These are phyloP conservation scores for Coemansia reversa DNA, from an alignment of 192 early-diverging fungal genomes.

Conservation along the genomic window DNA sequence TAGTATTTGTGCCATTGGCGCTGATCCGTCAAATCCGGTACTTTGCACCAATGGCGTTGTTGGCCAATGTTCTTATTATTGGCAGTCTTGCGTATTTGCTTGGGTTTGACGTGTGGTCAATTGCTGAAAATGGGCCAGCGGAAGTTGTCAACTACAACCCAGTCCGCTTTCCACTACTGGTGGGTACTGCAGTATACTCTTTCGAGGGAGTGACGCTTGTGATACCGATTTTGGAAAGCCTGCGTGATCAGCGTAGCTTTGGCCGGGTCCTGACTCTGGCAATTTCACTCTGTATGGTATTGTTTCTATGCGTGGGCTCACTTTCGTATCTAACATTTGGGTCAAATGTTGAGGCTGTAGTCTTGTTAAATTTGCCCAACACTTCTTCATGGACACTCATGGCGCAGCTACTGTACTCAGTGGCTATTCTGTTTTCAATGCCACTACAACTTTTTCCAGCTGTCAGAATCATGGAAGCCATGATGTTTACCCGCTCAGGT, in stretches of 20 bases:
- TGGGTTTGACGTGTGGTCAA: slow-evolving; percentile 68
- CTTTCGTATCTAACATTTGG: slow-evolving; percentile 90
- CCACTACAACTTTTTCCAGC: slow-evolving; percentile 92
- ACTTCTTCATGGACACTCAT: slow-evolving; percentile 63
- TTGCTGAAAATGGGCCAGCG: slow-evolving; percentile 55
- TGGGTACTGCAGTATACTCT: slow-evolving; percentile 94
- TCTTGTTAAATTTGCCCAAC: slow-evolving; percentile 85
- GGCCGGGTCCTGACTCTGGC: slow-evolving; percentile 73
- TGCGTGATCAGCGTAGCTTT: slow-evolving; percentile 87
- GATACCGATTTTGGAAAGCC: slow-evolving; percentile 70
- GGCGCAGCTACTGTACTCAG: slow-evolving; percentile 82
- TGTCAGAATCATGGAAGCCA: slow-evolving; percentile 89
- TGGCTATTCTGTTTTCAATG: slow-evolving; percentile 94
- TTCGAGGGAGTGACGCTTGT: slow-evolving; percentile 89
- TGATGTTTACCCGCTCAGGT: slow-evolving; percentile 78
- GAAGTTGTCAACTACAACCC: slow-evolving; percentile 76
- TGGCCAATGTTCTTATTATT: slow-evolving; percentile 92
- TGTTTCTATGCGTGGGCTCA: slow-evolving; percentile 83
- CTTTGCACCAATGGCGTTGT: slow-evolving; percentile 81
- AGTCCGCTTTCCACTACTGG: slow-evolving; percentile 79
- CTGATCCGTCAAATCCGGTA: slow-evolving; percentile 91
- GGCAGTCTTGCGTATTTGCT: slow-evolving; percentile 84
- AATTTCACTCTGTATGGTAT: slow-evolving; percentile 73
- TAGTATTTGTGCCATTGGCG: slow-evolving; percentile 80
- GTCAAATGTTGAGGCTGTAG: slow-evolving; percentile 78